Base-by-base conservation (phyloP, 2,329 filamentous ascomycete species). In the Elsinoe necatrix region DNA sequence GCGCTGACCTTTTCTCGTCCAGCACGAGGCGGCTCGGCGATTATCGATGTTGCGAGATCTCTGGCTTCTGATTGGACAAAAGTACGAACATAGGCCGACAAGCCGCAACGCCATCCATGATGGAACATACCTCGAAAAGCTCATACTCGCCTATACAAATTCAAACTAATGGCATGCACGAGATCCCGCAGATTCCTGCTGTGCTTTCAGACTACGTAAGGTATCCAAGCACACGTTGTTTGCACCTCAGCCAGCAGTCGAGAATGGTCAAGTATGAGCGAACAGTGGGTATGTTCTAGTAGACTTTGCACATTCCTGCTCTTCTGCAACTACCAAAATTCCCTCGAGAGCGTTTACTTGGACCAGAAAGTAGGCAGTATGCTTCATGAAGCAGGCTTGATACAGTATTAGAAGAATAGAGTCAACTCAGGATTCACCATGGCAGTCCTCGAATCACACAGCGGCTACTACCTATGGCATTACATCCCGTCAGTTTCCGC, bases 401-500 rank as follows among this genome's bases (percentile, higher is more conserved):
- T n/a, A n/a, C 27, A 29, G 9, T 4, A 4, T 4, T 29, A 4
- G 27, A 29, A 29, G 27, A n/a, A 4, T 31, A 16, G 5, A 37
- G 9, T 11, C 34, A 11, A 37, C 34, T 37, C 34, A n/a, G 5
- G 3, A 7, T 11, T 37, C 34, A 14, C 31, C 29, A 56, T 58
- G 50, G 20, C 50, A 18, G 47, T 5, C 34, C 29, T 39, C 29
- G 31, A 39, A 23, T 25, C 54, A 12, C 31, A 48, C 35, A 27
- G 29, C 20, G 52, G 34, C 35, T 66, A 62, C 59, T 43, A 61
- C 20, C 63, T 61, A 48, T 66, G 64, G 57, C 51, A 62, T 56
- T 67, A 67, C 50, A 35, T 57, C 6, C 65, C 64, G 6, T 63
- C 62, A 6, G 57, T 67, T 45, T 56, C 61, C 3, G 65, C 63